Evolutionary conservation across 179 eudicot genomes (phyloP).

Genomic region (Sideroxylon spinosum): DNA sequence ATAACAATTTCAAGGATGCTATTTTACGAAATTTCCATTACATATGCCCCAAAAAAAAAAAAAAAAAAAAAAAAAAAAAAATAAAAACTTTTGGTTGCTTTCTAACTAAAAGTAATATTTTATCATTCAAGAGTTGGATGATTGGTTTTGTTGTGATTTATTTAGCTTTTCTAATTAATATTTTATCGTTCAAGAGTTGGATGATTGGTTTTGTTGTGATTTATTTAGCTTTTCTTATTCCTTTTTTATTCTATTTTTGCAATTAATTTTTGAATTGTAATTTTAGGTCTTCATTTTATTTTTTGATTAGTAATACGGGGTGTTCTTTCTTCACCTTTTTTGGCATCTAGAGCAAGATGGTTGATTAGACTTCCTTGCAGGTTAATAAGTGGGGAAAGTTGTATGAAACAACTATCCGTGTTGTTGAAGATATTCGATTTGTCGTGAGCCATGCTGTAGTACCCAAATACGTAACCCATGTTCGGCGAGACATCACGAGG

Average conservation of each 20-base stretch:
- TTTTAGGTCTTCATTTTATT: not conserved
- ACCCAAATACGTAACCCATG: conserved; percentile 57
- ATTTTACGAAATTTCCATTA: too few species aligned
- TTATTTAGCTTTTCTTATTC: not conserved
- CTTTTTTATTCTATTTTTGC: not conserved
- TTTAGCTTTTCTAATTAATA: too few species aligned
- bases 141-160: not conserved
- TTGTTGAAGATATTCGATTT: conserved; percentile 82
- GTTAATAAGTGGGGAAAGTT: conserved; percentile 67
- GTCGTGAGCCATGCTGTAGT: conserved; percentile 81
- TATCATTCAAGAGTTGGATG: not conserved
- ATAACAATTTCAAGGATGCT: too few species aligned
- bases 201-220: not conserved
- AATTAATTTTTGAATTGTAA: not conserved
- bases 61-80: too few species aligned
- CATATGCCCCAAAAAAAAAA: too few species aligned
- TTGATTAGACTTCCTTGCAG: conserved; percentile 41
- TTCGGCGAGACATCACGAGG: conserved; percentile 52
- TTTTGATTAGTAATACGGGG: too few species aligned
- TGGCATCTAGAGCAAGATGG: not conserved
- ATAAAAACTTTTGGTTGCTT: not conserved
- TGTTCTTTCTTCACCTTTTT: not conserved
- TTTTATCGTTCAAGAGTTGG: not conserved
- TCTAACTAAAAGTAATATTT: not conserved
- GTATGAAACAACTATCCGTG: conserved; percentile 69